Evolutionary conservation across 352 stramenopile genomes (phyloP), one percentile per base, ranked within the genome.

Genomic region (Thalassiosira exigua): DNA sequence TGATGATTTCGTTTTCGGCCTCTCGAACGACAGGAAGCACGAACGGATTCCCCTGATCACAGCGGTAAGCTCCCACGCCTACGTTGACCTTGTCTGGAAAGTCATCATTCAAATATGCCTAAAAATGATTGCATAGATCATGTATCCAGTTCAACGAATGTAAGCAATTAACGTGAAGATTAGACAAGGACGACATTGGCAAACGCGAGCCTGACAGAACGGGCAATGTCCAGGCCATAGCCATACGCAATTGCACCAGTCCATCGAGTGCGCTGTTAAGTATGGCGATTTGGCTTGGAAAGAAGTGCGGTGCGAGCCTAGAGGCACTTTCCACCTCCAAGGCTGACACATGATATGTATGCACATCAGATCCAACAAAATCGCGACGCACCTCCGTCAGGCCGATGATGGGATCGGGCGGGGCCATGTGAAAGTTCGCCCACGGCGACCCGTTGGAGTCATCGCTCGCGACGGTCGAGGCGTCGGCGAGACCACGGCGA

Each of bases 11-110:
- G 73, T 96, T 91, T 90, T 99, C 97, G 12, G 97, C 97, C 84
- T 98, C 94, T 36, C 95, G 86, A n/a, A 99, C 97, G 44, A 96
- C 98, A 33, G 96, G 95, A 41, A 99, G 89, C 70, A 99, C 95
- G 78, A 96, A 98, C 65, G 97, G 97, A 89, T 96, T 95, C 46
- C 92, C 94, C 60, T 85, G 30, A 83, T 95, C 92, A 68, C 98
- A 95, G 75, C 98, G 94, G 90, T 99, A 99, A 4, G 98, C 97
- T 69, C 98, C 98, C n/a, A 99, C 97, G 54, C 98, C 97, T 24
- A 99, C 86, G 79, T 92, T 94, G 3, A 99, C 95, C 71, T 93
- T 93, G 9, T 88, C 27, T 39, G 84, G 84, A 79, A 83, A 92
- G 57, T 91, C 84, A 80, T 93, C 88, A 0, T 75, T 73, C 27